Conservation (phyloP, 108 stramenopile genomes). For the Tribonema minus region DNA sequence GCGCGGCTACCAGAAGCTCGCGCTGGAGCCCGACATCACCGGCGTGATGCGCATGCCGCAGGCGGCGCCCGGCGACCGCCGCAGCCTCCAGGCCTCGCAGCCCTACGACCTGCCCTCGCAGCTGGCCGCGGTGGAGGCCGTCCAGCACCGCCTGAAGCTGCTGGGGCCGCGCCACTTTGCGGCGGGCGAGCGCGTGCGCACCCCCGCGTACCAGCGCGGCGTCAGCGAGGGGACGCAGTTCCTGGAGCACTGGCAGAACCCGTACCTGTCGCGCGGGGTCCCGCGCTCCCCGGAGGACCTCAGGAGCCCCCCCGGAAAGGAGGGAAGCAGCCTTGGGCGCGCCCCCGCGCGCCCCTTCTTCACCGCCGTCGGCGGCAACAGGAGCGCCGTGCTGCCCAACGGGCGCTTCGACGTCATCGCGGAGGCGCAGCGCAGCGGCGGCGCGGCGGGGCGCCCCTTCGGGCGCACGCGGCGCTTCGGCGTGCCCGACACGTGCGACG, state of each 20-base stretch:
- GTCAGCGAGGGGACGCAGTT: conserved; percentile 39
- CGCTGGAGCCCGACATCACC: conserved; percentile 45
- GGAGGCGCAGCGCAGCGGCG: conserved; percentile 53
- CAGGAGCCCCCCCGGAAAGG: conserved; percentile 4
- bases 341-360: conserved; percentile 46
- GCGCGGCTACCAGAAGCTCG: conserved; percentile 22
- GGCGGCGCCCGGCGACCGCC: conserved; percentile 1
- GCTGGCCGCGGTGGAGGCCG: conserved; percentile 5
- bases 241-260: conserved; percentile 56
- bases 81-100: conserved; percentile 49
- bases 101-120: conserved; percentile 41
- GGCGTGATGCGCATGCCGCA: conserved; percentile 47
- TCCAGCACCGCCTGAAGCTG: conserved; percentile 8
- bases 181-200: conserved; percentile 12
- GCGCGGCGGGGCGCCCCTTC: conserved; percentile 11
- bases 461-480: conserved; percentile 15
- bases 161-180: conserved; percentile 24
- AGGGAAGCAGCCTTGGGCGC: conserved; percentile 34
- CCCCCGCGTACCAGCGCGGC: conserved; percentile 37
- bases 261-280: conserved; percentile 51
- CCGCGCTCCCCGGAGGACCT: conserved; percentile 38
- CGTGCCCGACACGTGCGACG: conserved; percentile 37
- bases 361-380: conserved; percentile 51
- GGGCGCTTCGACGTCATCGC: conserved; percentile 52
- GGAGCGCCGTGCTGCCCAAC: conserved; percentile 49